These are phyloP conservation scores for Rhizophagus prolifer DNA, from an alignment of 192 early-diverging fungal genomes.

Conservation along the genomic window DNA sequence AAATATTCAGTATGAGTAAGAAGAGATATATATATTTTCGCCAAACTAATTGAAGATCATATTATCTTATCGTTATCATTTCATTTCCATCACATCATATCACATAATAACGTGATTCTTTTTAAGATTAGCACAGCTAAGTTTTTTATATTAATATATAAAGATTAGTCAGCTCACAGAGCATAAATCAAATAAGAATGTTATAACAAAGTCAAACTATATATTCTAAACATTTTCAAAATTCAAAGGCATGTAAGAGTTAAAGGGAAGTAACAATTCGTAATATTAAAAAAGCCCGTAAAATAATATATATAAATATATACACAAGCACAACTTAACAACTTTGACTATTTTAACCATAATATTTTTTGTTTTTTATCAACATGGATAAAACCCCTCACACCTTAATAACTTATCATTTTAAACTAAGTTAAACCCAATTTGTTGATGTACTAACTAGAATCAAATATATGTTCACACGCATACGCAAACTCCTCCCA, in stretches of 20 bases:
- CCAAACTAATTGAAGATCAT: no score
- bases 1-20: no score
- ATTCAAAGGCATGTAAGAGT: neutral
- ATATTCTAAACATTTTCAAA: neutral
- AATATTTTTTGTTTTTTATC: neutral
- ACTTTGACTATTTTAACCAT: neutral
- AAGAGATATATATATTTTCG: no score
- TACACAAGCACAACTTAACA: conserved; percentile 10
- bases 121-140: neutral
- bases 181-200: neutral
- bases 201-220: neutral
- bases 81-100: no score
- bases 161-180: neutral
- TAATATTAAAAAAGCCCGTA: neutral
- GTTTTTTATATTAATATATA: neutral
- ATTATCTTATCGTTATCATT: no score
- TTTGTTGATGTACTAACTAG: neutral
- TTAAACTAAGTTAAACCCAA: neutral
- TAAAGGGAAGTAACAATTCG: neutral
- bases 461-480: conserved; percentile 1
- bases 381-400: neutral
- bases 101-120: neutral
- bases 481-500: conserved; percentile 1
- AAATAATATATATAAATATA: conserved; percentile 12
- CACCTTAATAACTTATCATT: neutral